Evolutionary conservation across 768 basidiomycete genomes (phyloP).

Genomic region (Mycena floridula): DNA sequence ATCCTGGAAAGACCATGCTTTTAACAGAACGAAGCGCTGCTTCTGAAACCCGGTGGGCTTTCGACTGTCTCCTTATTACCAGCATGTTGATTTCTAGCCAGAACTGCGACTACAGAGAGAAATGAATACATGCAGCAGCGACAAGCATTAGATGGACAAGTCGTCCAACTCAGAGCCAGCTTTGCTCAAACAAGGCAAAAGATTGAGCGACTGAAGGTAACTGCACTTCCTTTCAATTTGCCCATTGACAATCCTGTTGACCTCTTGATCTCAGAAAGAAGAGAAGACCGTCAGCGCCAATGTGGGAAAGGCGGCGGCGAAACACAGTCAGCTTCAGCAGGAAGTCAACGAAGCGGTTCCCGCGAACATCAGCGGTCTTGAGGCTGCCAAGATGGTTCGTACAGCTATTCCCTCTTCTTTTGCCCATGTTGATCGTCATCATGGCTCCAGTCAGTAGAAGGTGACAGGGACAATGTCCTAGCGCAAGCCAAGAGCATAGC

Average conservation of each 20-base stretch:
- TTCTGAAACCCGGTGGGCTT: conserved; percentile 36
- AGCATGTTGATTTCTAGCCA: no score
- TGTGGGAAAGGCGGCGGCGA: not conserved
- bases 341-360: conserved; percentile 70
- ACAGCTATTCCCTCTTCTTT: not conserved
- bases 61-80: not conserved
- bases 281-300: no score
- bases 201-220: not conserved
- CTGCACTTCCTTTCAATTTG: not conserved
- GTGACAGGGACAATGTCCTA: conserved; percentile 40
- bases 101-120: no score
- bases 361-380: conserved; percentile 50
- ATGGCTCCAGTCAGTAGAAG: conserved; percentile 42
- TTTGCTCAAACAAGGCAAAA: conserved; percentile 10
- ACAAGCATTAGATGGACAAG: not conserved
- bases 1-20: conserved; percentile 29
- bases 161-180: not conserved
- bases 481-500: conserved; percentile 44
- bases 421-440: conserved; percentile 3
- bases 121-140: not conserved
- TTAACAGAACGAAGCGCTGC: conserved; percentile 48
- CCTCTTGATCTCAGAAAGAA: no score
- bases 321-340: conserved; percentile 30
- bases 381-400: conserved; percentile 48
- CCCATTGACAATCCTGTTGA: not conserved